These are phyloP conservation scores for Leishmania aethiopica DNA, from an alignment of 208 protist genomes.

Conservation along the genomic window DNA sequence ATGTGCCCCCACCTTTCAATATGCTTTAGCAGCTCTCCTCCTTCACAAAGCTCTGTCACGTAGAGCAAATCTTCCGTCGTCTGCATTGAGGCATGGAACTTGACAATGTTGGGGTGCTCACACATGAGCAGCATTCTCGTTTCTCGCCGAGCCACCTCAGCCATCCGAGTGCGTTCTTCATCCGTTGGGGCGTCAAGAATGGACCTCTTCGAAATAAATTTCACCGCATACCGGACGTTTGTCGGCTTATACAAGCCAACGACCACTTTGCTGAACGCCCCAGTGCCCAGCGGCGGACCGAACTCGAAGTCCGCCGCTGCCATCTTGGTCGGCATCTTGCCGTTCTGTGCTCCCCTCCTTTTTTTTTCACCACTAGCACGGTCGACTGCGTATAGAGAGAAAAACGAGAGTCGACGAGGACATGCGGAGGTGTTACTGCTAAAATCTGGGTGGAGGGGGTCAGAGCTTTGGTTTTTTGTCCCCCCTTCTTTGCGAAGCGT, in stretches of 20 bases:
- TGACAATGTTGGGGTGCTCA: constrained; percentile 88
- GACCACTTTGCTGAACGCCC: constrained; percentile 90
- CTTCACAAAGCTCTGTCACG: constrained; percentile 86
- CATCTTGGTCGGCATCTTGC: constrained; percentile 53
- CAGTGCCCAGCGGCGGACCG: constrained; percentile 66
- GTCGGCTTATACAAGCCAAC: constrained; percentile 74
- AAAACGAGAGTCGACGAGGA: neutral
- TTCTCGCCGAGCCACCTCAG: constrained; percentile 82
- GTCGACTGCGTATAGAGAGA: neutral
- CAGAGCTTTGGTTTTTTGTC: neutral
- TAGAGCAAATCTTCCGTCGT: constrained; percentile 85
- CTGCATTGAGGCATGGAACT: constrained; percentile 85
- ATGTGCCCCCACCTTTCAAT: constrained; percentile 64
- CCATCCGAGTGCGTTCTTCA: constrained; percentile 84
- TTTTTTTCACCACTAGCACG: neutral
- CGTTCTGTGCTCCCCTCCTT: neutral
- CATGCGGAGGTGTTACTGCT: neutral
- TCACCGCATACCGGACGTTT: constrained; percentile 73
- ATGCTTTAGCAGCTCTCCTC: constrained; percentile 80
- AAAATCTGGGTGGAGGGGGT: neutral
- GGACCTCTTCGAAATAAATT: constrained; percentile 82
- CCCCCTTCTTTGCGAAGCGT: neutral
- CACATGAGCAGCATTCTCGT: constrained; percentile 87
- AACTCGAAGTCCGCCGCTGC: constrained; percentile 78
- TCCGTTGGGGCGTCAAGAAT: constrained; percentile 89